These are phyloP conservation scores for Echria macrotheca DNA, from an alignment of 495 filamentous ascomycete species.

Conservation along the genomic window DNA sequence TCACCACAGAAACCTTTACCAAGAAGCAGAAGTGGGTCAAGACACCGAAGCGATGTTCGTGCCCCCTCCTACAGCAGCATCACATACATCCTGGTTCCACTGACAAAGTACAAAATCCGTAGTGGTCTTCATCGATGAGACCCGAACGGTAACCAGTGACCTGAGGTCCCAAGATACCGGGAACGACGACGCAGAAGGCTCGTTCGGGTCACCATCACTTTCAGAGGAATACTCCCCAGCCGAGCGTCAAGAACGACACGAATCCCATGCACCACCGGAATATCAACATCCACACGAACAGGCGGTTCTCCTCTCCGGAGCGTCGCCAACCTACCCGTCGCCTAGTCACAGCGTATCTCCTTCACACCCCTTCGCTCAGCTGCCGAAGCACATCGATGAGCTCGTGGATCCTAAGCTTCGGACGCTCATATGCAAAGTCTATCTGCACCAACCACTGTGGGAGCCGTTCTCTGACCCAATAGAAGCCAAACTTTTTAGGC, in stretches of 20 bases:
- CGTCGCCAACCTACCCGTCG: no score
- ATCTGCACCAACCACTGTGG: no score
- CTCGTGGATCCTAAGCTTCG: no score
- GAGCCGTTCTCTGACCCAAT: not conserved
- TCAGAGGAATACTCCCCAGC: slow-evolving; percentile 5
- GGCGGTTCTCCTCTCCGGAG: no score
- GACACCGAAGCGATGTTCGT: slow-evolving; percentile 23
- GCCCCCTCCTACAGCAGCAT: not conserved
- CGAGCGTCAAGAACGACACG: no score
- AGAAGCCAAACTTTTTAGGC: not conserved
- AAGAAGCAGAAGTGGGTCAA: slow-evolving; percentile 31
- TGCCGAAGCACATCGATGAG: no score
- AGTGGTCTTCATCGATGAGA: slow-evolving; percentile 28
- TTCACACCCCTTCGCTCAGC: no score
- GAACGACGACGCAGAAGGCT: slow-evolving; percentile 12
- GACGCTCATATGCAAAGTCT: no score
- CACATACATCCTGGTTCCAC: not conserved
- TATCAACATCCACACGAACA: no score
- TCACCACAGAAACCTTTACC: slow-evolving; percentile 20
- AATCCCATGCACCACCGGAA: no score
- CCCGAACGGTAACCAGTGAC: slow-evolving; percentile 17
- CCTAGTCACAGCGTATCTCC: no score
- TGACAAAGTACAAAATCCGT: not conserved
- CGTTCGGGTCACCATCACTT: slow-evolving; percentile 7
- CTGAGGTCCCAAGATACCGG: slow-evolving; percentile 18